Evolutionary conservation across 306 rosid species (phyloP).

Genomic region (Cucumis sativus): DNA sequence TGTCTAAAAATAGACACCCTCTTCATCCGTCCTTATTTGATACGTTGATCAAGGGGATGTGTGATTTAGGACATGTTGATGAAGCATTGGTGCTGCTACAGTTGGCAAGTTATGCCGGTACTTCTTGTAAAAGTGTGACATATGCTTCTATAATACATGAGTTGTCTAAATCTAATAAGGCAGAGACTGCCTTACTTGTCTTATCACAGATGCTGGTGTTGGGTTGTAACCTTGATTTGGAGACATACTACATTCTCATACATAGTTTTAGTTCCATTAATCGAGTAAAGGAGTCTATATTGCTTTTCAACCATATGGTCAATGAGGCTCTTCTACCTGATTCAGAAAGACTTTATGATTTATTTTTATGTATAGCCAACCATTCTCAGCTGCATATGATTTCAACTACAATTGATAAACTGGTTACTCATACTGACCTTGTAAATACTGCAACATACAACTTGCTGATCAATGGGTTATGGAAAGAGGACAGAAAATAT

Average conservation of each 20-base stretch:
- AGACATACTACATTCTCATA: constrained; percentile 55
- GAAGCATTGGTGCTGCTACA: constrained; percentile 40
- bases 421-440: constrained; percentile 19
- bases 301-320: constrained; percentile 57
- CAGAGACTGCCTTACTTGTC: constrained; percentile 24
- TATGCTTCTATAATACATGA: constrained; percentile 40
- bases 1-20: constrained; percentile 35
- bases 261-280: constrained; percentile 36
- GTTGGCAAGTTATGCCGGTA: constrained; percentile 41
- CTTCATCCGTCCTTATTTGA: constrained; percentile 43
- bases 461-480: constrained; percentile 51
- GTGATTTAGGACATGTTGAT: constrained; percentile 34
- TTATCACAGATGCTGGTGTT: constrained; percentile 49
- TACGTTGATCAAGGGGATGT: constrained; percentile 45
- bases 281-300: constrained; percentile 30
- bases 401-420: constrained; percentile 33
- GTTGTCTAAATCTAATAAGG: constrained; percentile 30
- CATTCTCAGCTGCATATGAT: constrained; percentile 39
- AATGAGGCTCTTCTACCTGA: constrained; percentile 47
- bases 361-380: constrained; percentile 35
- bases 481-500: constrained; percentile 58
- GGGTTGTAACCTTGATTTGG: constrained; percentile 42
- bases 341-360: constrained; percentile 37
- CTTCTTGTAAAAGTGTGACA: constrained; percentile 30
- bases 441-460: constrained; percentile 36